phyloP scores from a whole-genome alignment of 2,329 filamentous ascomycete species.

The Seiridium cupressi region DNA sequence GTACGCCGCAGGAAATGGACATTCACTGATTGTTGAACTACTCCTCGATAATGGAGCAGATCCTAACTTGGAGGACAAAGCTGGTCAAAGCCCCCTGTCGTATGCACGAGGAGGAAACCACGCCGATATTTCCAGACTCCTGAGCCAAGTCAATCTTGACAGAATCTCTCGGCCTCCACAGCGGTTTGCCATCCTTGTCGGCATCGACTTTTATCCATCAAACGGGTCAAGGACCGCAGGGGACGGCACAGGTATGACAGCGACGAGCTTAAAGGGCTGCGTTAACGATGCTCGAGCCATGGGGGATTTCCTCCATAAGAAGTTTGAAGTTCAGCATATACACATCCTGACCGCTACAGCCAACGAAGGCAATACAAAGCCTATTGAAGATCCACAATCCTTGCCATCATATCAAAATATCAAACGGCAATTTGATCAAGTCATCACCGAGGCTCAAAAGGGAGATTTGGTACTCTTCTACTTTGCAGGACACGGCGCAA shows the following conservation, averaged over 20 bases:
- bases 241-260: neutral
- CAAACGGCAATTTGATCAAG: neutral
- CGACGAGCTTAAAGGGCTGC: neutral
- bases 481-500: neutral
- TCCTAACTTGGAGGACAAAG: too few relatives aligned
- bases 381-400: neutral
- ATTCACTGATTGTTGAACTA: too few relatives aligned
- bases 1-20: too few relatives aligned
- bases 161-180: too few relatives aligned
- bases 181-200: neutral
- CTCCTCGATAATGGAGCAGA: too few relatives aligned
- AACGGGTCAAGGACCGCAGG: neutral
- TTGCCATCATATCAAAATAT: neutral
- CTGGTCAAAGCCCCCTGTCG: too few relatives aligned
- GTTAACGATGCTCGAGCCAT: neutral
- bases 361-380: neutral
- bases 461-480: neutral
- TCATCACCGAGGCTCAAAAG: neutral
- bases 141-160: too few relatives aligned
- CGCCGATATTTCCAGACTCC: too few relatives aligned
- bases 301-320: neutral
- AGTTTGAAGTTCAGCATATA: neutral
- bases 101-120: too few relatives aligned
- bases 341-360: neutral
- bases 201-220: neutral